These are phyloP conservation scores for Halenospora varia DNA, from an alignment of 495 filamentous ascomycete genomes.

Conservation along the genomic window DNA sequence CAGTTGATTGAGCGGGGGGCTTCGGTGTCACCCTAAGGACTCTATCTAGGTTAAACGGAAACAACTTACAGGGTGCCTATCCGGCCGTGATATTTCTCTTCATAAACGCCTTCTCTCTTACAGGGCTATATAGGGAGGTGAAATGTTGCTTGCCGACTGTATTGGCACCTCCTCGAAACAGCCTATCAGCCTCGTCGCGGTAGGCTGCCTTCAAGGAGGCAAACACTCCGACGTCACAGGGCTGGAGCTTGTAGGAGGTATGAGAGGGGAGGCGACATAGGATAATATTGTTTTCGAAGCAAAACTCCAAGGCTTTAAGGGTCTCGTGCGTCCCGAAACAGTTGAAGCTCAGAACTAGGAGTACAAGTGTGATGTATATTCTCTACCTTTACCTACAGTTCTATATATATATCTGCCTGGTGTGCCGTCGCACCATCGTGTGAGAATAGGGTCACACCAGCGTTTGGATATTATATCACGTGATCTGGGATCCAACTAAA, in stretches of 20 bases:
- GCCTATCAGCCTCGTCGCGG: conserved; percentile 20
- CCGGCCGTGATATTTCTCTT: conserved; percentile 31
- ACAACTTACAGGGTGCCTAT: conserved; percentile 30
- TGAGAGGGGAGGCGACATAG: neutral
- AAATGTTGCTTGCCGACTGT: conserved; percentile 33
- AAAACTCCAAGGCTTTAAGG: neutral
- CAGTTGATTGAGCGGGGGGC: conserved; percentile 22
- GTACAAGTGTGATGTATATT: neutral
- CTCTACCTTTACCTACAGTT: too few relatives aligned
- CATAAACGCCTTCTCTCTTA: conserved; percentile 29
- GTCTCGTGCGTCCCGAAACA: neutral
- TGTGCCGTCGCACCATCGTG: too few relatives aligned
- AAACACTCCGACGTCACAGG: neutral
- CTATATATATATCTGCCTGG: too few relatives aligned
- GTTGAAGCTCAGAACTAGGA: neutral
- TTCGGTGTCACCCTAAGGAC: conserved; percentile 28
- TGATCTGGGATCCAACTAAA: neutral
- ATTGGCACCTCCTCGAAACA: conserved; percentile 24
- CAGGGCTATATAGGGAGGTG: conserved; percentile 30
- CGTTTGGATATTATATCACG: neutral
- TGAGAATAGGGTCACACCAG: too few relatives aligned
- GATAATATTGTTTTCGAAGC: neutral
- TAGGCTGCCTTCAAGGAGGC: neutral
- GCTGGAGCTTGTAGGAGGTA: neutral
- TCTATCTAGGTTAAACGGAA: conserved; percentile 33